Conservation (phyloP, 441 rosid genomes). For the Pelargonium fulgidum region DNA sequence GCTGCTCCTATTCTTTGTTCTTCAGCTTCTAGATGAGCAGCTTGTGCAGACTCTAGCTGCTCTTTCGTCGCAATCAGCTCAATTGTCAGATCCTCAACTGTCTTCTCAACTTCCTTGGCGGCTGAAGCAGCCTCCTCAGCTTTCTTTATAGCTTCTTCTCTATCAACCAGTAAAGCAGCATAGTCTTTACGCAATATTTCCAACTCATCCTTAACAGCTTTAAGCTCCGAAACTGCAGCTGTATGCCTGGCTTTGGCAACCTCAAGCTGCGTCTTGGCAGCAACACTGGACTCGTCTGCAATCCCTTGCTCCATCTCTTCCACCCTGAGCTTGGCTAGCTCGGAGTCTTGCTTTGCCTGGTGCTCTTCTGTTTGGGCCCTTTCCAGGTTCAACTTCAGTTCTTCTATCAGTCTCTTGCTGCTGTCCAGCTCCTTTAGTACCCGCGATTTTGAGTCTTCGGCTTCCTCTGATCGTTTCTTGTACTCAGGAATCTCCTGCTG, state of each 20-base stretch:
- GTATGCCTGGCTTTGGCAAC: constrained; percentile 77
- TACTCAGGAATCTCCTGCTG: constrained; percentile 67
- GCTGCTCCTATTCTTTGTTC: constrained; percentile 85
- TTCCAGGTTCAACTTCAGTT: constrained; percentile 70
- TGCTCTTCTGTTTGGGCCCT: constrained; percentile 84
- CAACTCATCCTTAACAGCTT: constrained; percentile 59
- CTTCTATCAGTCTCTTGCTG: constrained; percentile 74
- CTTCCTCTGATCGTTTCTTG: constrained; percentile 46
- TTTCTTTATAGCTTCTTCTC: constrained; percentile 50
- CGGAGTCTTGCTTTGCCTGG: constrained; percentile 88
- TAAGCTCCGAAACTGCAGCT: constrained; percentile 55
- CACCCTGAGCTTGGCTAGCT: constrained; percentile 77
- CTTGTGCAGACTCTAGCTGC: constrained; percentile 79
- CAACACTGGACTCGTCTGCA: constrained; percentile 77
- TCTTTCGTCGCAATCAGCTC: constrained; percentile 82
- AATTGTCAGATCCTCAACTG: constrained; percentile 73
- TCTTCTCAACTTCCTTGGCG: constrained; percentile 78
- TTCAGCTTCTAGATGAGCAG: constrained; percentile 84
- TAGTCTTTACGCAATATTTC: constrained; percentile 50
- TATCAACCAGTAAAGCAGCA: constrained; percentile 47
- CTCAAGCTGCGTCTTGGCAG: constrained; percentile 87
- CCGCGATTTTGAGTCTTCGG: constrained; percentile 52
- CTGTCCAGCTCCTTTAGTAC: constrained; percentile 65
- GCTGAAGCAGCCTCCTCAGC: constrained; percentile 62
- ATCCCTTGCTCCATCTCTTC: constrained; percentile 92